These are phyloP conservation scores for Aspergillus nanangensis DNA, from an alignment of 495 filamentous ascomycete species.

Conservation along the genomic window DNA sequence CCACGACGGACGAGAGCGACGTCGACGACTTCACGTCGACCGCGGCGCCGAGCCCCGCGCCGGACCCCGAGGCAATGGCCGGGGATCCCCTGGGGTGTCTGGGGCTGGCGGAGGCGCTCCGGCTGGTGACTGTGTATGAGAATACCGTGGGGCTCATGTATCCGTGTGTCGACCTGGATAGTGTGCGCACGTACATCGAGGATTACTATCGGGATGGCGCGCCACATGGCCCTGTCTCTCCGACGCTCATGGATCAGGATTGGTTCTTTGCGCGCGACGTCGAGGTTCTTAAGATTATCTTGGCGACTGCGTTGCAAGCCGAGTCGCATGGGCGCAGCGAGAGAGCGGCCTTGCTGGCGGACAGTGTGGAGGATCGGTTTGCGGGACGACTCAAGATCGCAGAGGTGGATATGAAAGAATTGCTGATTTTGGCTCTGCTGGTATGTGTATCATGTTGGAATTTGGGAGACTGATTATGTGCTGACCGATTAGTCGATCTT, in stretches of 20 bases:
- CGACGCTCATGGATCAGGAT: constrained; percentile 39
- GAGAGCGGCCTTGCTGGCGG: constrained; percentile 63
- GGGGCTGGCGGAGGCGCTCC: constrained; percentile 57
- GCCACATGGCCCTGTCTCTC: constrained; percentile 51
- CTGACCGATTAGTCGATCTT: constrained; percentile 60
- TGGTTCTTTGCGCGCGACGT: constrained; percentile 64
- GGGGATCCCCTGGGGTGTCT: constrained; percentile 19
- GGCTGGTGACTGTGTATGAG: constrained; percentile 66
- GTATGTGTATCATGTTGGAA: constrained; percentile 34
- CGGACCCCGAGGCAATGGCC: constrained; percentile 7
- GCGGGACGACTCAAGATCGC: constrained; percentile 61
- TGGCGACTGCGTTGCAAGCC: constrained; percentile 65
- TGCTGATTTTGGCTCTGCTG: constrained; percentile 66
- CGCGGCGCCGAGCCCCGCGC: constrained; percentile 16
- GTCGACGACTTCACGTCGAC: constrained; percentile 19
- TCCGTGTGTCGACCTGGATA: constrained; percentile 68
- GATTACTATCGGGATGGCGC: constrained; percentile 53
- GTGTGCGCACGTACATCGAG: constrained; percentile 40
- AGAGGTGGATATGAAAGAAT: constrained; percentile 59
- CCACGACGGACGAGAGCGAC: constrained; percentile 9
- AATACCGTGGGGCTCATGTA: constrained; percentile 83
- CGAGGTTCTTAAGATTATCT: constrained; percentile 68
- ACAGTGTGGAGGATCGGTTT: constrained; percentile 62
- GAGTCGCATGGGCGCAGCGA: constrained; percentile 74
- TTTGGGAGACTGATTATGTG: background rate